Evolutionary conservation across 768 basidiomycete genomes (phyloP).

Genomic region (Sporobolomyces phaffii): DNA sequence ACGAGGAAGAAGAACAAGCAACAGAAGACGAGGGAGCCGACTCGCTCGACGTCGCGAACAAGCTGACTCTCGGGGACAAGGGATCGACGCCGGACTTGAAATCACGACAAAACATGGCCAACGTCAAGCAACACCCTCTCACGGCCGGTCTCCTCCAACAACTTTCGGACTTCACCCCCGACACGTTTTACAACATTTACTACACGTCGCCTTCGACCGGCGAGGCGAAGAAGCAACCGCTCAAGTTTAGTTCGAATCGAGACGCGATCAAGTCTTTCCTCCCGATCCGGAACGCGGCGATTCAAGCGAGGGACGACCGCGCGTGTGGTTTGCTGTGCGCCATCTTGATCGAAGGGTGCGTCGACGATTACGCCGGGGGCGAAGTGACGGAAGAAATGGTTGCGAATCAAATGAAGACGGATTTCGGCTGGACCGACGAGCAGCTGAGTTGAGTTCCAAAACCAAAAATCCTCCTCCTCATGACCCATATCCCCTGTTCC

Average conservation of each 20-base stretch:
- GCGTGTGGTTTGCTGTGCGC: conserved; percentile 12
- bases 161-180: conserved; percentile 6
- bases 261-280: conserved; percentile 5
- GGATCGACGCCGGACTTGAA: too few relatives aligned
- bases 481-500: neutral
- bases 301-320: conserved; percentile 2
- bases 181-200: conserved; percentile 5
- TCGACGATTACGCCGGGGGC: conserved; percentile 6
- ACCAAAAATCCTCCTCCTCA: neutral
- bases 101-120: neutral
- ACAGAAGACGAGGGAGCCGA: neutral
- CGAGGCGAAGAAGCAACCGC: conserved; percentile 1
- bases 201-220: conserved; percentile 3
- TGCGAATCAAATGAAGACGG: conserved; percentile 2
- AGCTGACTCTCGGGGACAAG: neutral
- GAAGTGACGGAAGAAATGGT: conserved; percentile 16
- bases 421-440: conserved; percentile 8
- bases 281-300: conserved; percentile 11
- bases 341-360: conserved; percentile 12
- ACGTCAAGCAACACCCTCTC: conserved; percentile 1
- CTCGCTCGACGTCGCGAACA: neutral
- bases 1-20: too few relatives aligned
- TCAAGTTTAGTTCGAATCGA: neutral
- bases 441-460: conserved; percentile 3
- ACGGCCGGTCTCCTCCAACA: neutral